Conservation (phyloP, 306 rosid species). For the Glycine tomentella region DNA sequence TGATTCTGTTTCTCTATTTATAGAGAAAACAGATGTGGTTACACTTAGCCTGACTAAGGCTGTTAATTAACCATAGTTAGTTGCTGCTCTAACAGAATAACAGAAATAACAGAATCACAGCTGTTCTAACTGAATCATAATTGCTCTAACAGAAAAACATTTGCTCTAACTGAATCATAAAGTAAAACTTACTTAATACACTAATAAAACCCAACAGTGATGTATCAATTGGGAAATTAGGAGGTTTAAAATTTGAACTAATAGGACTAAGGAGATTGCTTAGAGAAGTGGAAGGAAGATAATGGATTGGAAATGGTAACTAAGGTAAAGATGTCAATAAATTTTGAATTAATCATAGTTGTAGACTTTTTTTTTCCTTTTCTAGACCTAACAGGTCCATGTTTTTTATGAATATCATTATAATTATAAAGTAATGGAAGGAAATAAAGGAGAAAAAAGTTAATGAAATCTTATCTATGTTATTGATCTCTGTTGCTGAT, state of each 20-base stretch:
- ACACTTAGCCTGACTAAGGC: no score
- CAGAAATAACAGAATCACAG: no score
- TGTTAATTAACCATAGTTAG: no score
- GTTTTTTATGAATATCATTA: background rate
- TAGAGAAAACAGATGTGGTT: no score
- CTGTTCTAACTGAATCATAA: no score
- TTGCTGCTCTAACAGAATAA: no score
- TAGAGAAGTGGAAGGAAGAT: constrained; percentile 10
- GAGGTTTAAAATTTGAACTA: background rate
- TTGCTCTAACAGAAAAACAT: no score
- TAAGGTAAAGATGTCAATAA: background rate
- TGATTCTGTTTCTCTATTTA: no score
- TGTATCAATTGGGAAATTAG: constrained; percentile 1
- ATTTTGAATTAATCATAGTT: background rate
- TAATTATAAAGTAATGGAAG: background rate
- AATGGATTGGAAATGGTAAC: constrained; percentile 14
- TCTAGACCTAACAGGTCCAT: background rate
- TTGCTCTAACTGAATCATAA: no score
- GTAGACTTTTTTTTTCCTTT: background rate
- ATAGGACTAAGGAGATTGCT: background rate
- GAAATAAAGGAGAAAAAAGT: background rate
- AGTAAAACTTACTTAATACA: no score
- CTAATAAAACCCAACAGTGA: background rate
- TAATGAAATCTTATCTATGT: constrained; percentile 4
- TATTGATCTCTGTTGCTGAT: background rate